Conservation (phyloP, 805 yeast genomes). For the Sugiyamaella qingdaonensis region DNA sequence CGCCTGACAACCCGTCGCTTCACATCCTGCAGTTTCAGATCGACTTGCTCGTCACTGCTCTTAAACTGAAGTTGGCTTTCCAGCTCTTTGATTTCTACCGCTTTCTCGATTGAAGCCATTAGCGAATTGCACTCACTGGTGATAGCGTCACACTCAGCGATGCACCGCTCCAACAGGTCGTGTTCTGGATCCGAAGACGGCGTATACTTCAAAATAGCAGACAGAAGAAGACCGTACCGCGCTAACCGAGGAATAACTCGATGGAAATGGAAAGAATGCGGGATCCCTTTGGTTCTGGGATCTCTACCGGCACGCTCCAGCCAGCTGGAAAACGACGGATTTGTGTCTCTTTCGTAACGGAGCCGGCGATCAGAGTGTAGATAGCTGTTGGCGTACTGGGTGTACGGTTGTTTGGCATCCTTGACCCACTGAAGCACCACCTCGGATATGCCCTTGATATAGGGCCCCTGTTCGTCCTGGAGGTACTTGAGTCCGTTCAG, state of each 20-base stretch:
- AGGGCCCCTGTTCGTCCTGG: constrained; percentile 60
- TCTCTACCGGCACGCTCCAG: constrained; percentile 47
- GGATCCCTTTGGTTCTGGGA: constrained; percentile 38
- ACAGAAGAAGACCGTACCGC: constrained; percentile 57
- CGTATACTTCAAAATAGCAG: constrained; percentile 52
- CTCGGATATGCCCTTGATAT: constrained; percentile 58
- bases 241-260: constrained; percentile 54
- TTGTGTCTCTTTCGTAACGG: constrained; percentile 40
- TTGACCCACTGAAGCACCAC: constrained; percentile 62
- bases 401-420: constrained; percentile 50
- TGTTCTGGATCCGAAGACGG: constrained; percentile 49
- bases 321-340: constrained; percentile 55
- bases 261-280: constrained; percentile 46
- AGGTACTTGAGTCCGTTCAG: constrained; percentile 56
- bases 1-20: constrained; percentile 54
- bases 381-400: constrained; percentile 51
- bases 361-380: constrained; percentile 37
- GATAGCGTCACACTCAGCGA: constrained; percentile 50
- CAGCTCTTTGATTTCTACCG: constrained; percentile 50
- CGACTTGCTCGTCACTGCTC: constrained; percentile 40
- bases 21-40: constrained; percentile 49
- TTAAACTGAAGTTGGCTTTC: constrained; percentile 54
- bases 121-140: constrained; percentile 57
- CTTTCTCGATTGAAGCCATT: constrained; percentile 58
- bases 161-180: constrained; percentile 47